These are phyloP conservation scores for Pseudogymnoascus verrucosus DNA, from an alignment of 2,329 filamentous ascomycete species.

Conservation along the genomic window DNA sequence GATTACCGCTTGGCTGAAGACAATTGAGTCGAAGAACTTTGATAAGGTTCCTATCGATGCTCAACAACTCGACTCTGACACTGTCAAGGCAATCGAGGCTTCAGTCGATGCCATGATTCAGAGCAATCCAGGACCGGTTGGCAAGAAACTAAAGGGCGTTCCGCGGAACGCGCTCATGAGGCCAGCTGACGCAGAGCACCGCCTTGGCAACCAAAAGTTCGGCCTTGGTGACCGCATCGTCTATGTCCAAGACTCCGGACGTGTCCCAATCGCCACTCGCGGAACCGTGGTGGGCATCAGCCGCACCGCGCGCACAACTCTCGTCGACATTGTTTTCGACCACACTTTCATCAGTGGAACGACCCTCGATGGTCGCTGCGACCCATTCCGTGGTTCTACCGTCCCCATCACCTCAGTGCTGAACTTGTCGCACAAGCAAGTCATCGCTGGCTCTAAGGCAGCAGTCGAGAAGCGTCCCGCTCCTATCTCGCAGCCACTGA, in stretches of 20 bases:
- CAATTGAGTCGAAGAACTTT: conserved; percentile 81
- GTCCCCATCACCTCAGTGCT: conserved; percentile 82
- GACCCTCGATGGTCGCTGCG: conserved; percentile 80
- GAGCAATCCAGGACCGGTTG: conserved; percentile 44
- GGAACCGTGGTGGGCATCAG: conserved; percentile 96
- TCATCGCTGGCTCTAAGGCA: conserved; percentile 60
- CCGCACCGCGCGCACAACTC: conserved; percentile 69
- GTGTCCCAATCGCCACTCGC: conserved; percentile 84
- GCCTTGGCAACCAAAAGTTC: conserved; percentile 78
- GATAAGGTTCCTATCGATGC: conserved; percentile 95
- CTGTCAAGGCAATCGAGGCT: conserved; percentile 72
- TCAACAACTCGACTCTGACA: conserved; percentile 87
- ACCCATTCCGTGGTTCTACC: conserved; percentile 88
- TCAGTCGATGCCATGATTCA: conserved; percentile 59
- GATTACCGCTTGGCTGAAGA: conserved; percentile 88
- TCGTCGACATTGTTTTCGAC: conserved; percentile 92
- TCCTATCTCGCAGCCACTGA: conserved; percentile 42
- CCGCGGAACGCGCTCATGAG: conserved; percentile 84
- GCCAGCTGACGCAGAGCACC: conserved; percentile 91
- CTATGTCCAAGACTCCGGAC: conserved; percentile 86
- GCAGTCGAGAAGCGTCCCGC: conserved; percentile 44
- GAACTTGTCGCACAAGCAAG: conserved; percentile 76
- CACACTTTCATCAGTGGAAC: conserved; percentile 95
- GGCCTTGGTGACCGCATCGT: conserved; percentile 81
- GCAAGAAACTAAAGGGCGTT: conserved; percentile 69